Base-by-base conservation (phyloP, 192 early-diverging fungal genomes). In the Backusella parvicylindrica region DNA sequence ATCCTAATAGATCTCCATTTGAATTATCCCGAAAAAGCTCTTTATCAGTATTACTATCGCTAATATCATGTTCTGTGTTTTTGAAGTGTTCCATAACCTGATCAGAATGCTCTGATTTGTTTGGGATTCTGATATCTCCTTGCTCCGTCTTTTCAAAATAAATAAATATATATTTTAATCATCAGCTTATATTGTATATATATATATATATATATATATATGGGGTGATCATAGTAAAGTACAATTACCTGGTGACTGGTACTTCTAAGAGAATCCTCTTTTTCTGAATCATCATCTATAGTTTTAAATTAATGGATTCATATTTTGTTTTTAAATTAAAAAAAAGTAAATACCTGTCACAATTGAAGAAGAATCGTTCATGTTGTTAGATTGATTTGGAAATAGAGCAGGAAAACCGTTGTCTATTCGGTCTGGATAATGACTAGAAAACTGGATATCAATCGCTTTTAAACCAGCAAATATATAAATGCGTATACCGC, bases 401-500 rank as follows among this genome's bases (percentile, higher is more conserved):
- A 60, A 26, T 3, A 28, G 7, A 60, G n/a, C 11, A 26, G 21
- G n/a, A 2, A 28, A 13, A 2, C 26, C 53, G n/a, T 60, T 60
- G 9, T 26, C 21, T 26, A 60, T 60, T 28, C 23, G 53, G 1
- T 60, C 53, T 2, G 21, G 53, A 60, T 26, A 28, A 11, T 60
- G 23, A 26, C 53, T 12, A 28, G 23, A 4, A 26, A 11, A 60
- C 13, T 60, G 53, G 2, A 60, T 11, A 60, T 60, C 23, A 12
- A 60, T 60, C 21, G 73, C 26, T 64, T 73, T 28, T 47, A 65
- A 28, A 66, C 60, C 9, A 33, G 60, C 38, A 49, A 77, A 26
- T 64, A 64, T 64, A 65, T 64, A 64, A 2, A 74, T 41, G 33
- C 56, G 15, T 11, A 33, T 15, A 2, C 35, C 15, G 9, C 60